These are phyloP conservation scores for Colletotrichum somersetense DNA, from an alignment of 2,329 filamentous ascomycete genomes.

Conservation along the genomic window DNA sequence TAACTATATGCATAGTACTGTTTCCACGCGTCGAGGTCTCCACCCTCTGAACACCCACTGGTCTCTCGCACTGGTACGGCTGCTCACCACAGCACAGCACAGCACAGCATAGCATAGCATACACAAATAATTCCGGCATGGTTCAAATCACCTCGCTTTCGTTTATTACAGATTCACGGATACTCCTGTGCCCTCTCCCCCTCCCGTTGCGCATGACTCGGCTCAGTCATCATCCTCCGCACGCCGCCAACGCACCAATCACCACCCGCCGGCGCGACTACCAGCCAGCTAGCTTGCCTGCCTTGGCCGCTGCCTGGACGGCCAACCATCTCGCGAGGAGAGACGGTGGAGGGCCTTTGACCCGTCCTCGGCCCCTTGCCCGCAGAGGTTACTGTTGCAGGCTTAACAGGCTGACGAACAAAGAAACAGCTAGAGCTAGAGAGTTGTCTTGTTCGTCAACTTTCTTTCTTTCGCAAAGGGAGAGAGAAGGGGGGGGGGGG, in stretches of 20 bases:
- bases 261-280: slow-evolving; percentile 30
- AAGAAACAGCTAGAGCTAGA: background rate
- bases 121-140: background rate
- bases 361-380: background rate
- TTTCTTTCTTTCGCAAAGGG: background rate
- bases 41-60: background rate
- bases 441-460: background rate
- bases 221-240: slow-evolving; percentile 11
- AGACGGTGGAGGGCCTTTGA: too few relatives aligned
- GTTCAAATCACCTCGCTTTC: background rate
- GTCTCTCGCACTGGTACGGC: background rate
- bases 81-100: background rate
- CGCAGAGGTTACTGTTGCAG: background rate
- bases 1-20: too few relatives aligned
- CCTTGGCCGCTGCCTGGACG: too few relatives aligned
- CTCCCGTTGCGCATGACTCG: background rate
- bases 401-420: background rate
- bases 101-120: background rate
- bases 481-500: background rate
- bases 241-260: slow-evolving; percentile 24
- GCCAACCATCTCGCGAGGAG: background rate
- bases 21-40: background rate
- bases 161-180: background rate
- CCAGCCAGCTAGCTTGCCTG: too few relatives aligned
- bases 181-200: too few relatives aligned